Evolutionary conservation across 2,329 filamentous ascomycete species (phyloP).

Genomic region (Neonectria neomacrospora): DNA sequence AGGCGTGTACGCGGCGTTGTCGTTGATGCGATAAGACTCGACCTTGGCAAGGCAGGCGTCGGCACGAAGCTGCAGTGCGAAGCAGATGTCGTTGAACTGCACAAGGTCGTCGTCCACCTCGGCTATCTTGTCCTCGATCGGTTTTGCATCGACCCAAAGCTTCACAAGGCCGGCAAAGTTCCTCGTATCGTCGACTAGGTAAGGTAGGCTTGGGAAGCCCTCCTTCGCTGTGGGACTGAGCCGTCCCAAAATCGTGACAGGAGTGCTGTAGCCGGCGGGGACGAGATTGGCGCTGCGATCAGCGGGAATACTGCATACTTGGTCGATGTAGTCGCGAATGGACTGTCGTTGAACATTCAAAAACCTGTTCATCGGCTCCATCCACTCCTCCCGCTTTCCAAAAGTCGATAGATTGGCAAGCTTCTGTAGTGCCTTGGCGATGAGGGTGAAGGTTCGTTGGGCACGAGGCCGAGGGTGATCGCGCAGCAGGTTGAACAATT

Average conservation of each 20-base stretch:
- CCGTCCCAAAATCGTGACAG: slow-evolving; percentile 87
- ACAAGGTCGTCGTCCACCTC: slow-evolving; percentile 62
- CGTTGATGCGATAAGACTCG: slow-evolving; percentile 56
- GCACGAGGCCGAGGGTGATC: slow-evolving; percentile 87
- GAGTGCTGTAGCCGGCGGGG: slow-evolving; percentile 90
- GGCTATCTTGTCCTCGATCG: slow-evolving; percentile 50
- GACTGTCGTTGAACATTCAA: slow-evolving; percentile 78
- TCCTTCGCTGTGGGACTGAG: slow-evolving; percentile 84
- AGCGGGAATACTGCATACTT: slow-evolving; percentile 83
- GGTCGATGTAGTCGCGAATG: slow-evolving; percentile 89
- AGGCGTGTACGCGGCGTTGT: slow-evolving; percentile 45
- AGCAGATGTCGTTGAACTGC: slow-evolving; percentile 64
- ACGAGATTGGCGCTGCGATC: slow-evolving; percentile 73
- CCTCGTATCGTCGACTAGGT: slow-evolving; percentile 88
- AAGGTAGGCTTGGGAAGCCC: slow-evolving; percentile 92
- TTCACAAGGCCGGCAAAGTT: slow-evolving; percentile 87
- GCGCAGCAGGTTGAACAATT: slow-evolving; percentile 84
- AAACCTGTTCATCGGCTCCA: slow-evolving; percentile 98
- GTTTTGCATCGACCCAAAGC: slow-evolving; percentile 75
- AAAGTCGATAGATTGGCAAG: slow-evolving; percentile 92
- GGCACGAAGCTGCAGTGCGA: slow-evolving; percentile 61
- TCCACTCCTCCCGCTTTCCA: slow-evolving; percentile 96
- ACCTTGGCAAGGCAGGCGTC: slow-evolving; percentile 63
- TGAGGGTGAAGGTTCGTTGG: slow-evolving; percentile 88
- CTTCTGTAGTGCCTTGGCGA: slow-evolving; percentile 91